A percentile compares a stretch with the other conserved stretches of the same genome.
phyloP scores from a whole-genome alignment of 495 filamentous ascomycete genomes.

The Aspergillus hancockii region DNA sequence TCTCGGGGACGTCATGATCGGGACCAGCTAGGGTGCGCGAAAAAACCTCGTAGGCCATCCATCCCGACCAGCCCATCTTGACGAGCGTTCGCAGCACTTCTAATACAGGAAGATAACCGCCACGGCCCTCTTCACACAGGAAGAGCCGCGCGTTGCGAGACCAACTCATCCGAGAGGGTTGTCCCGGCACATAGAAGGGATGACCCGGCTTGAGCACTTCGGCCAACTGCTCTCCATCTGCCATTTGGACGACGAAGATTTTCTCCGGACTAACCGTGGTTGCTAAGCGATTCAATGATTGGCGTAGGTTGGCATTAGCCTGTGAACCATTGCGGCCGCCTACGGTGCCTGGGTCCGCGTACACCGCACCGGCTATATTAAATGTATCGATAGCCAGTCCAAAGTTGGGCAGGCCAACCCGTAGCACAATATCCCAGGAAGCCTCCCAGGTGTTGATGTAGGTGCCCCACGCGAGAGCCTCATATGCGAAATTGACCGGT shows the following conservation, averaged over 20 bases:
- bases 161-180: constrained; percentile 69
- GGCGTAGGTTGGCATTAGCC: constrained; percentile 15
- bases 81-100: constrained; percentile 45
- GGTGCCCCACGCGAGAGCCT: constrained; percentile 65
- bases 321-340: constrained; percentile 44
- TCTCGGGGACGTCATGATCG: constrained; percentile 16
- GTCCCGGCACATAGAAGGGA: constrained; percentile 53
- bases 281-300: constrained; percentile 30
- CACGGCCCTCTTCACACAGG: constrained; percentile 58
- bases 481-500: constrained; percentile 64
- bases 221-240: constrained; percentile 59
- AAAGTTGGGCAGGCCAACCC: constrained; percentile 62
- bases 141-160: constrained; percentile 68
- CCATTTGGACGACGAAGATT: constrained; percentile 69
- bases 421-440: constrained; percentile 60
- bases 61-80: constrained; percentile 60
- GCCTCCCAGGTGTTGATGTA: constrained; percentile 63
- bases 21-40: constrained; percentile 54
- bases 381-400: constrained; percentile 69
- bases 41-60: constrained; percentile 68
- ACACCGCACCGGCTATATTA: constrained; percentile 65
- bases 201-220: constrained; percentile 55
- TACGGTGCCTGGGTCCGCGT: constrained; percentile 54
- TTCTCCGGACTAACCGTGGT: constrained; percentile 54
- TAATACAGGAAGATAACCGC: constrained; percentile 58